Evolutionary conservation across 169 alveolate genomes (phyloP).

Genomic region (Plasmodium knowlesi): DNA sequence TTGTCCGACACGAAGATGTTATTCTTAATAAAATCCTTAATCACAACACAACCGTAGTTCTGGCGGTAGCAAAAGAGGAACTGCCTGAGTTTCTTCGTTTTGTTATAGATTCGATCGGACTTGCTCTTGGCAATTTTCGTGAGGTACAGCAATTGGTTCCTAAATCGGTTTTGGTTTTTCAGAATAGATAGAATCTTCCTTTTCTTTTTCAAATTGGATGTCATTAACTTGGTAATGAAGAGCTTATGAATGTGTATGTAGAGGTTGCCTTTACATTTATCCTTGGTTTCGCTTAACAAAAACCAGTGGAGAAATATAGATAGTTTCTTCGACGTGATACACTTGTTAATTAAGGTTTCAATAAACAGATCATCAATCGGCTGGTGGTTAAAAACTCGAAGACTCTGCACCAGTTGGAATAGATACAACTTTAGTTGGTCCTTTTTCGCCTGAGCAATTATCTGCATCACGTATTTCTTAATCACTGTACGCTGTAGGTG

Average conservation of each 20-base stretch:
- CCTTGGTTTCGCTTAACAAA: constrained; percentile 62
- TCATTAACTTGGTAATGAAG: constrained; percentile 52
- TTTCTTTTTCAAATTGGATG: constrained; percentile 20
- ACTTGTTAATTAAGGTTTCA: constrained; percentile 48
- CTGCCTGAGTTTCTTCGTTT: constrained; percentile 47
- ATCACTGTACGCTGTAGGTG: constrained; percentile 45
- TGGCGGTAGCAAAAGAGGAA: constrained; percentile 35
- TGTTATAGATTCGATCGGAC: constrained; percentile 47
- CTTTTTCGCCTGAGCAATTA: constrained; percentile 35
- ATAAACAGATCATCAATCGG: constrained; percentile 36
- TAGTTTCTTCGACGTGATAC: constrained; percentile 34
- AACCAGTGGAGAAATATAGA: constrained; percentile 68
- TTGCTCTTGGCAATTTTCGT: constrained; percentile 53
- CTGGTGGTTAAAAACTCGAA: constrained; percentile 38
- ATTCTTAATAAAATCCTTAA: constrained; percentile 53
- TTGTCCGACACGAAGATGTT: constrained; percentile 47
- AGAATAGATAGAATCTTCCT: constrained; percentile 22
- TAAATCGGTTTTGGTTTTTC: constrained; percentile 68
- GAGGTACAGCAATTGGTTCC: constrained; percentile 57
- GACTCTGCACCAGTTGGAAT: constrained; percentile 52
- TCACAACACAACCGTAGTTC: constrained; percentile 46
- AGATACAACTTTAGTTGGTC: constrained; percentile 48
- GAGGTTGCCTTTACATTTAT: constrained; percentile 46
- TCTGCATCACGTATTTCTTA: constrained; percentile 49
- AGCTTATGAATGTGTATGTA: constrained; percentile 45